Evolutionary conservation across 257 asterid genomes (phyloP).

Genomic region (Gynochthodes officinalis): DNA sequence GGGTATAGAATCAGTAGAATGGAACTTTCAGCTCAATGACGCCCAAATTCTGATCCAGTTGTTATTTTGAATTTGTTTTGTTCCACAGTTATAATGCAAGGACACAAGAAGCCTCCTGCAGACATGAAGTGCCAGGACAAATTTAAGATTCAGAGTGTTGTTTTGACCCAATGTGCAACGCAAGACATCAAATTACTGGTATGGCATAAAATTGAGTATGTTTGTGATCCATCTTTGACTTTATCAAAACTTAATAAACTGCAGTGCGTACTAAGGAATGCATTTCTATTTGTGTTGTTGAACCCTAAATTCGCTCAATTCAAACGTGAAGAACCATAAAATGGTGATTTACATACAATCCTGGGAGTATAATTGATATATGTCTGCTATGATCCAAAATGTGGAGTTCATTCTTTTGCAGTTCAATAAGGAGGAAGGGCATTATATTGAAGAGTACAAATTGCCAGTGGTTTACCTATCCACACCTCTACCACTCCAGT

Average conservation of each 20-base stretch:
- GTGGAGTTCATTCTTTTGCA: slow-evolving; percentile 18
- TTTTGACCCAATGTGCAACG: slow-evolving; percentile 37
- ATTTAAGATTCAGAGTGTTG: slow-evolving; percentile 65
- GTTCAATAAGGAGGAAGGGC: slow-evolving; percentile 52
- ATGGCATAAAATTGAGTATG: background rate
- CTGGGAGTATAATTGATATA: too few relatives aligned
- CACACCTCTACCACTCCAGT: slow-evolving; percentile 46
- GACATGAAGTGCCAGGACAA: slow-evolving; percentile 74
- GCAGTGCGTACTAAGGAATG: too few relatives aligned
- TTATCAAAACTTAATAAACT: background rate
- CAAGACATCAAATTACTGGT: slow-evolving; percentile 61
- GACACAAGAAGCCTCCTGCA: slow-evolving; percentile 61
- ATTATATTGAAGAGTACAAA: slow-evolving; percentile 53
- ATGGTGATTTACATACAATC: too few relatives aligned
- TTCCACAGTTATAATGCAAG: slow-evolving; percentile 46
- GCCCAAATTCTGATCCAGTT: slow-evolving; percentile 6
- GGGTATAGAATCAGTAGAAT: background rate
- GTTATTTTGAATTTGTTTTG: background rate
- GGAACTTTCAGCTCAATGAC: background rate
- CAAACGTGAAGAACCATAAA: too few relatives aligned
- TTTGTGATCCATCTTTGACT: background rate
- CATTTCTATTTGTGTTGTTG: too few relatives aligned
- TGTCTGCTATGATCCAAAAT: too few relatives aligned
- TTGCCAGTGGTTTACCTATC: slow-evolving; percentile 56
- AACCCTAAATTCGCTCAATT: too few relatives aligned